Evolutionary conservation across 1,284 basidiomycete genomes (phyloP).

Genomic region (Naganishia liquefaciens): DNA sequence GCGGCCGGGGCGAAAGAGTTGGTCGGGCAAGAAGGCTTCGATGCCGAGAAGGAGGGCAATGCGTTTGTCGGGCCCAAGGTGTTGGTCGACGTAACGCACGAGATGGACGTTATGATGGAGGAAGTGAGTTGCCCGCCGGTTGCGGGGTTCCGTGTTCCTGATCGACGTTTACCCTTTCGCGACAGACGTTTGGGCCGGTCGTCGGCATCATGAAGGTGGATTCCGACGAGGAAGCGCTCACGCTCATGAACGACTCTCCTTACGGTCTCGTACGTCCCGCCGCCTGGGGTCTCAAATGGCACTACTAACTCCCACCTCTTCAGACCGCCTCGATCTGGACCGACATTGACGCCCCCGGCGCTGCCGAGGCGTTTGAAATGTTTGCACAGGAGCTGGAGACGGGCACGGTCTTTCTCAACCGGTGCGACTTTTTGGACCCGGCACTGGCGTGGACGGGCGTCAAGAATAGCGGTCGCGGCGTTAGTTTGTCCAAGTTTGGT

Average conservation of each 20-base stretch:
- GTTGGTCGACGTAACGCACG: constrained; percentile 80
- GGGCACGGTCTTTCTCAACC: constrained; percentile 90
- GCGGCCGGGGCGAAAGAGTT: constrained; percentile 73
- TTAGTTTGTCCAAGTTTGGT: constrained; percentile 87
- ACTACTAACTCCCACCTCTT: neutral
- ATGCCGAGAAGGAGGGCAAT: constrained; percentile 68
- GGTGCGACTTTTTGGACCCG: constrained; percentile 87
- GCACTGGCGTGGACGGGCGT: constrained; percentile 91
- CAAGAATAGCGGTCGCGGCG: constrained; percentile 86
- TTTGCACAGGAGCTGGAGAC: constrained; percentile 73
- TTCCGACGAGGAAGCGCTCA: constrained; percentile 54
- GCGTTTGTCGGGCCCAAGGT: constrained; percentile 88
- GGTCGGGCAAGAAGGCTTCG: constrained; percentile 70
- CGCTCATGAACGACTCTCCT: constrained; percentile 92
- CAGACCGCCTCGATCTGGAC: constrained; percentile 90
- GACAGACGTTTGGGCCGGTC: constrained; percentile 77
- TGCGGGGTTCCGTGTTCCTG: too few species aligned
- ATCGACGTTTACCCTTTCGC: neutral
- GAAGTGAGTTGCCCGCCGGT: constrained; percentile 37
- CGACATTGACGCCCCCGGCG: constrained; percentile 62
- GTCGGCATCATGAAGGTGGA: constrained; percentile 84
- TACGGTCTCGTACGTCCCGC: constrained; percentile 66
- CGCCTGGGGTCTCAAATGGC: neutral
- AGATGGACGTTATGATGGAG: constrained; percentile 89
- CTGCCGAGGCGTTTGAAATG: constrained; percentile 67